Evolutionary conservation across 495 filamentous ascomycete genomes (phyloP).

Genomic region (Lasiosphaeriaceae sp.): DNA sequence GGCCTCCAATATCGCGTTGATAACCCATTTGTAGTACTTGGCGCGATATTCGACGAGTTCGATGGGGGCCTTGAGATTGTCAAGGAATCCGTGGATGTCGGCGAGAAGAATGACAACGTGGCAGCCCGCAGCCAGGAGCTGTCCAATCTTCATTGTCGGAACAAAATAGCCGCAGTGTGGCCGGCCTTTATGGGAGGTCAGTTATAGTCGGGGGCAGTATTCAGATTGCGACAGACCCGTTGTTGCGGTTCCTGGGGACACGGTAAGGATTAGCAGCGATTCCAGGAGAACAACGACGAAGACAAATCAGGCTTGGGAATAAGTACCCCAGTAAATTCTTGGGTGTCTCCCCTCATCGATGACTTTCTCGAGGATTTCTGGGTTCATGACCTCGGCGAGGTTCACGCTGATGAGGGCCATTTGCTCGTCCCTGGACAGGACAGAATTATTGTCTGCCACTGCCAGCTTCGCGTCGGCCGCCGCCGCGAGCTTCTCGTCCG

Average conservation of each 20-base stretch:
- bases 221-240: conserved; percentile 73
- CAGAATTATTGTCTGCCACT: conserved; percentile 5
- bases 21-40: conserved; percentile 65
- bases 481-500: conserved; percentile 13
- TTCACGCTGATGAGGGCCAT: conserved; percentile 75
- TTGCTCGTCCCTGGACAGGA: conserved; percentile 25
- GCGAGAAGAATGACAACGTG: conserved; percentile 77
- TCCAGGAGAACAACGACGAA: no score
- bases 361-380: conserved; percentile 75
- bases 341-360: conserved; percentile 68
- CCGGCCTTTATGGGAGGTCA: conserved; percentile 12
- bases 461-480: conserved; percentile 15
- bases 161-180: conserved; percentile 67
- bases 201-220: neutral
- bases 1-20: conserved; percentile 62
- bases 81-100: conserved; percentile 72
- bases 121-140: conserved; percentile 82
- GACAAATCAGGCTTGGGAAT: no score
- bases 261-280: neutral
- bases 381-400: conserved; percentile 79
- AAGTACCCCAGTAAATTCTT: conserved; percentile 79
- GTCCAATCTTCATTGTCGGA: conserved; percentile 79
- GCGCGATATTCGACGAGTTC: conserved; percentile 79
- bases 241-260: conserved; percentile 62
- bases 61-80: conserved; percentile 79